Conservation (phyloP, 345 rosid genomes). For the Sisymbrium irio region DNA sequence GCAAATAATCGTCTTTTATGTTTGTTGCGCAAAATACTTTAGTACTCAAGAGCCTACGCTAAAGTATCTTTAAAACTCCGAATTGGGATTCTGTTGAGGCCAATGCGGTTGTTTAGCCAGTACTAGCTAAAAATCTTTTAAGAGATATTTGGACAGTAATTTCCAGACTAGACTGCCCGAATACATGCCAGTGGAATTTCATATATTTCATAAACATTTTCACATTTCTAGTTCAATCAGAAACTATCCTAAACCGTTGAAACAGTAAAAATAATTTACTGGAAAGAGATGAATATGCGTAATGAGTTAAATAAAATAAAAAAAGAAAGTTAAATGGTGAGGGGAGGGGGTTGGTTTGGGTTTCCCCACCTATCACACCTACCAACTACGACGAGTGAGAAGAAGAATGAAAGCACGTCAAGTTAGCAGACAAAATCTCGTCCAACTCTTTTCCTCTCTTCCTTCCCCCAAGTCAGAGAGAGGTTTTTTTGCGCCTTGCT, state of each 20-base stretch:
- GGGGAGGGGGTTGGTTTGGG: conserved; percentile 16
- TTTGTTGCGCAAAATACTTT: no score
- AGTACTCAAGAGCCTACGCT: not conserved
- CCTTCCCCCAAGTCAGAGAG: not conserved
- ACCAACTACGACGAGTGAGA: conserved; percentile 8
- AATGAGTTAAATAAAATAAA: no score
- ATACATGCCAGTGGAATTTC: no score
- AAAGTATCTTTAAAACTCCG: no score
- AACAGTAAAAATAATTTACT: no score
- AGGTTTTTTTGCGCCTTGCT: not conserved
- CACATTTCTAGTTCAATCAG: no score
- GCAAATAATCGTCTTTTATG: no score
- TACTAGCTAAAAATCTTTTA: not conserved
- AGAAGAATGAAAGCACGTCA: not conserved
- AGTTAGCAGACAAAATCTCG: not conserved
- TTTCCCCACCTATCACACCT: conserved; percentile 24
- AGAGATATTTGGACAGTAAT: no score
- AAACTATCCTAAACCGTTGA: no score
- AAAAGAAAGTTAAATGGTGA: not conserved
- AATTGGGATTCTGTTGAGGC: not conserved
- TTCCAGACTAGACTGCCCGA: no score
- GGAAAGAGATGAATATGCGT: not conserved
- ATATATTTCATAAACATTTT: no score
- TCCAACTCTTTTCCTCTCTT: not conserved
- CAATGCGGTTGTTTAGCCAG: not conserved